phyloP scores from a whole-genome alignment of 495 filamentous ascomycete species.

The Penicillium coprophilum region DNA sequence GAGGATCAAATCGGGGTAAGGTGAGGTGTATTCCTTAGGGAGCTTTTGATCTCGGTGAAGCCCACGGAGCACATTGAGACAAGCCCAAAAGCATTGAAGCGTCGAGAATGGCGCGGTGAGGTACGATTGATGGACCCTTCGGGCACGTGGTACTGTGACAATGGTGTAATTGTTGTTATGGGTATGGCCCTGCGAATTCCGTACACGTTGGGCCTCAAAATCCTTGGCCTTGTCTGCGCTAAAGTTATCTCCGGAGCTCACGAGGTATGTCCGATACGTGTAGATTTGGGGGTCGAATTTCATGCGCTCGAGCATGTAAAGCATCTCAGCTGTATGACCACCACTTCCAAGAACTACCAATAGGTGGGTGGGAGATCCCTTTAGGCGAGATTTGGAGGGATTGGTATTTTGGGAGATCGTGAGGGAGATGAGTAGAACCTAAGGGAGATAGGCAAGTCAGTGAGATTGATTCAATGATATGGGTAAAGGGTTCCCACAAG shows the following conservation, averaged over 20 bases:
- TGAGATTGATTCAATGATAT: constrained; percentile 9
- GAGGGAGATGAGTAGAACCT: constrained; percentile 32
- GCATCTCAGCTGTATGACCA: constrained; percentile 93
- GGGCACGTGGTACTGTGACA: constrained; percentile 65
- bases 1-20: constrained; percentile 70
- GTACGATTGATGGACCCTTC: constrained; percentile 74
- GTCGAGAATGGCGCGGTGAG: constrained; percentile 63
- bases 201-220: constrained; percentile 54
- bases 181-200: background rate
- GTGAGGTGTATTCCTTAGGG: constrained; percentile 21
- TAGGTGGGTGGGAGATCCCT: constrained; percentile 57
- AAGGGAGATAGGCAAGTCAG: background rate
- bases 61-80: constrained; percentile 45
- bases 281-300: constrained; percentile 48
- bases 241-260: constrained; percentile 74
- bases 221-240: constrained; percentile 64
- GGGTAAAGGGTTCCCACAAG: constrained; percentile 21
- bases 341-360: constrained; percentile 87
- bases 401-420: constrained; percentile 34
- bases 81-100: constrained; percentile 55
- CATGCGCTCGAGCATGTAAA: constrained; percentile 65
- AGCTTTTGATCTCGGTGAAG: constrained; percentile 32
- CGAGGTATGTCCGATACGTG: constrained; percentile 76
- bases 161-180: constrained; percentile 47
- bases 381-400: constrained; percentile 34